Evolutionary conservation across 805 yeast genomes (phyloP), one percentile per base, ranked within the genome.

Genomic region (Yarrowia divulgata): DNA sequence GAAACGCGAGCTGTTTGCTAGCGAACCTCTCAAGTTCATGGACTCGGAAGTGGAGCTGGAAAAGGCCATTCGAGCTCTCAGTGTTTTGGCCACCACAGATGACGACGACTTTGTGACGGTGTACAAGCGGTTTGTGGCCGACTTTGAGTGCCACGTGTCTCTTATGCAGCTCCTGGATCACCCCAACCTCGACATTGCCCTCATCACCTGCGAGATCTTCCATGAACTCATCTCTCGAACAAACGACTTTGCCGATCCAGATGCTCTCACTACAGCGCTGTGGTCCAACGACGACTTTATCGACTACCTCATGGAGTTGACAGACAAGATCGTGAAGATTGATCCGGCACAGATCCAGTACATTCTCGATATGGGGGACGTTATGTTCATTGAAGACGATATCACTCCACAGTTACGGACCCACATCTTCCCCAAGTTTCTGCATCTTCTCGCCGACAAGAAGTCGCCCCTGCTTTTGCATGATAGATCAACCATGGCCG

Each of bases 21-120:
- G 67, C 3, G 76, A 74, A 14, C 76, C 76, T 8, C 29, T 72
- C 35, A 72, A 73, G 68, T 74, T 74, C 63, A 46, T 74, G 63
- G 73, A 69, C 16, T 73, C 76, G 1, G 76, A 74, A 34, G 71
- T 69, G 32, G 67, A 70, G 10, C 69, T 74, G 13, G 64, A 72
- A 45, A 66, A 72, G 18, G 68, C 72, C 6, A 63, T 74, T 16
- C 57, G 69, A 58, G 57, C 70, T 1, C 69, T 74, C 34, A 70
- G 62, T 66, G 40, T 63, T 14, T 35, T 66, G 4, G 19, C 69
- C 19, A 66, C 62, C 0, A 54, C 50, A 0, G 68, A 63, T 1
- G 57, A 63, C 12, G 34, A 32, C 43, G 50, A 43, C 29, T 60
- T 60, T 34, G n/a, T 6, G 13, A 3, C 16, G 3, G 37, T 42